Conservation (phyloP, 495 filamentous ascomycete genomes). For the Podospora pseudopauciseta region DNA sequence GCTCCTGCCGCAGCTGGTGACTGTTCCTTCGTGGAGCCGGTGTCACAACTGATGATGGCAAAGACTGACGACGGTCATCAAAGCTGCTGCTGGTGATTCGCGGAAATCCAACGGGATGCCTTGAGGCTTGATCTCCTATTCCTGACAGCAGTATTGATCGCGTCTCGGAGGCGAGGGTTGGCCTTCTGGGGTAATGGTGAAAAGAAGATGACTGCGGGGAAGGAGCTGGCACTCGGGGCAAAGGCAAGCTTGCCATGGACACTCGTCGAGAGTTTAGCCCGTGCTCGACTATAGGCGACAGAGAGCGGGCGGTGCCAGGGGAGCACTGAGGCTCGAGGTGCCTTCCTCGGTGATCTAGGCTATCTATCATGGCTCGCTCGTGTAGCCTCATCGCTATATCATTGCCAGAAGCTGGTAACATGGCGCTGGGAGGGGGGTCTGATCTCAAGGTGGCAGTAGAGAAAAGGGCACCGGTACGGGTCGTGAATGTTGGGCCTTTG, state of each 20-base stretch:
- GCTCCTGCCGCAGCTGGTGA: conserved; percentile 25
- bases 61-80: conserved; percentile 24
- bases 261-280: conserved; percentile 12
- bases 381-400: conserved; percentile 39
- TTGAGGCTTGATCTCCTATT: conserved; percentile 1
- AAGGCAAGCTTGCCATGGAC: conserved; percentile 17
- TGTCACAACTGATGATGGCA: conserved; percentile 14
- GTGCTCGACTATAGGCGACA: conserved; percentile 31
- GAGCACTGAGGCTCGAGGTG: conserved; percentile 16
- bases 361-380: conserved; percentile 40
- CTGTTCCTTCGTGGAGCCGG: conserved; percentile 18
- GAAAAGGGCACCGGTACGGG: conserved; percentile 22
- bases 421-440: conserved; percentile 34
- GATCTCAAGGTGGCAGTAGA: conserved; percentile 30
- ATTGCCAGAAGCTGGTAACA: conserved; percentile 34
- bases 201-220: conserved; percentile 13
- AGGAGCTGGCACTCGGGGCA: conserved; percentile 14
- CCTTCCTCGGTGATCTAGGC: conserved; percentile 34
- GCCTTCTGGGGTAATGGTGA: conserved; percentile 17
- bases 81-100: background rate
- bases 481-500: conserved; percentile 20
- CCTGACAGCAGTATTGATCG: conserved; percentile 31
- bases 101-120: background rate
- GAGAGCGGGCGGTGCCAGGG: conserved; percentile 17
- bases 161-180: conserved; percentile 27